Conservation (phyloP, 1,139 yeast species). For the Saccharomyces hybrid region DNA sequence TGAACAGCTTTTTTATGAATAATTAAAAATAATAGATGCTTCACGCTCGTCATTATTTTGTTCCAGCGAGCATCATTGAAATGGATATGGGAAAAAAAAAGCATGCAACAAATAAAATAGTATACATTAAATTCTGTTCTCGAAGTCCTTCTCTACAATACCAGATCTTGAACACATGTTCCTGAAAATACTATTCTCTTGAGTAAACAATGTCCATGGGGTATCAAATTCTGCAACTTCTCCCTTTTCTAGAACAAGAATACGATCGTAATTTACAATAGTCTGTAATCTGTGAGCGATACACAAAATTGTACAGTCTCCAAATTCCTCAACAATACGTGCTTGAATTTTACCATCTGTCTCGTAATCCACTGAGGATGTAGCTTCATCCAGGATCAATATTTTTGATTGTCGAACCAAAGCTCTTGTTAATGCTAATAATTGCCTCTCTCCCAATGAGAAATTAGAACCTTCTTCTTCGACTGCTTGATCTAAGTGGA, state of each 20-base stretch:
- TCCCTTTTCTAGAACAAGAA: conserved; percentile 61
- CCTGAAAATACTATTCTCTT: conserved; percentile 43
- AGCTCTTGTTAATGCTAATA: conserved; percentile 70
- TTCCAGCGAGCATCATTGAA: not conserved
- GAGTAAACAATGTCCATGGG: conserved; percentile 40
- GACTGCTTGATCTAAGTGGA: conserved; percentile 58
- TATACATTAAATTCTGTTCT: not conserved
- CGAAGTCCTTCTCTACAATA: conserved; percentile 38
- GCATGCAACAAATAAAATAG: not conserved
- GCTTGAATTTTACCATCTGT: conserved; percentile 66
- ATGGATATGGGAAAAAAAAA: not conserved
- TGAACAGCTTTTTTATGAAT: not conserved
- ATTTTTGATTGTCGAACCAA: conserved; percentile 62
- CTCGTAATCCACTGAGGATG: conserved; percentile 74
- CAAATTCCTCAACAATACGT: conserved; percentile 55
- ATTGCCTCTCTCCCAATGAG: conserved; percentile 72
- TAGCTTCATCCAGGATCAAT: conserved; percentile 72
- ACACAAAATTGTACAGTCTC: conserved; percentile 61
- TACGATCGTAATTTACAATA: conserved; percentile 55
- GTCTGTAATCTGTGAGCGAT: conserved; percentile 75
- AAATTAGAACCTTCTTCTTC: conserved; percentile 71
- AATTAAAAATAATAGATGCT: no score
- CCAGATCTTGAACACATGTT: conserved; percentile 56
- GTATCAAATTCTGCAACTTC: conserved; percentile 53
- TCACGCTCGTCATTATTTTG: no score